A percentile compares a stretch with the other conserved stretches of the same genome.
phyloP scores from a whole-genome alignment of 2,329 filamentous ascomycete genomes.

The Capronia coronata region DNA sequence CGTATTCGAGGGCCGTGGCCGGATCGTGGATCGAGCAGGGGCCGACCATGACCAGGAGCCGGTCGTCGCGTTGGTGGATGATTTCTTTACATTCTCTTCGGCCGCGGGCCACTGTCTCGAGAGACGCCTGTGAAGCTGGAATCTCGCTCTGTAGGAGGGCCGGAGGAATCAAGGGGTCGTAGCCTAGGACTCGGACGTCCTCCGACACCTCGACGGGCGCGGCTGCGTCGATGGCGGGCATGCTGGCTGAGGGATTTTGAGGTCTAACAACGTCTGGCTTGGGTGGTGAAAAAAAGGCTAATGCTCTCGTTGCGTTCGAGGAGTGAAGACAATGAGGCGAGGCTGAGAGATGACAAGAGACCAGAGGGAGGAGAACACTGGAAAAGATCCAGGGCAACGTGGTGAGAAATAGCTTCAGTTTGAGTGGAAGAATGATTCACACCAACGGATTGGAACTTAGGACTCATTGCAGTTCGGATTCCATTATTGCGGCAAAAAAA shows the following conservation, averaged over 20 bases:
- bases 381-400: neutral
- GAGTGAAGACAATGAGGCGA: neutral
- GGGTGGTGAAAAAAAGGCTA: too few relatives aligned
- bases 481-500: conserved; percentile 1
- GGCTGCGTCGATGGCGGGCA: conserved; percentile 30
- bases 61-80: conserved; percentile 54
- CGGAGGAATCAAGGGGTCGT: conserved; percentile 87
- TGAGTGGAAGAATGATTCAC: neutral
- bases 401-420: neutral
- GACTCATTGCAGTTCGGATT: too few relatives aligned
- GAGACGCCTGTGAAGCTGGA: conserved; percentile 44
- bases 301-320: too few relatives aligned
- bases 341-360: neutral
- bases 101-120: conserved; percentile 51
- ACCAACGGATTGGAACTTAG: neutral
- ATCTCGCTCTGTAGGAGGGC: conserved; percentile 96
- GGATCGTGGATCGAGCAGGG: conserved; percentile 98
- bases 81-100: conserved; percentile 56
- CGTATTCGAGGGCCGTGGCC: conserved; percentile 83
- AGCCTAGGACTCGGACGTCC: conserved; percentile 62
- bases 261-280: too few relatives aligned
- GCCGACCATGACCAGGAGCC: conserved; percentile 74
- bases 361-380: neutral
- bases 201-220: conserved; percentile 22
- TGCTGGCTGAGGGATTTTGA: conserved; percentile 55